Conservation (phyloP, 148 eudicot genomes). For the Spergularia bocconei region DNA sequence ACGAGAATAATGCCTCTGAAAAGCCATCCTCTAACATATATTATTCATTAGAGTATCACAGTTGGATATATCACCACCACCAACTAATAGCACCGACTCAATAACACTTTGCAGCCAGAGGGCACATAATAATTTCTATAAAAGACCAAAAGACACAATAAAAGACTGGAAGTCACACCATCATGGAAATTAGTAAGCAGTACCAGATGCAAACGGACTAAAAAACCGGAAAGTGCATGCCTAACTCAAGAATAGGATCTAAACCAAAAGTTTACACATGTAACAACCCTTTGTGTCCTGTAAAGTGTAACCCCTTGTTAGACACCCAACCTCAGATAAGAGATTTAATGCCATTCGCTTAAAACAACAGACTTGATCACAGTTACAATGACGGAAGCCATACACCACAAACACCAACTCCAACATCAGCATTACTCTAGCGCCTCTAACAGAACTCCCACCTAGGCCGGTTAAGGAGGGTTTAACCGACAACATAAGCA, state of each 20-base stretch:
- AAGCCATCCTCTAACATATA: neutral
- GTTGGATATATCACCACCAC: neutral
- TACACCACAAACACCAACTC: neutral
- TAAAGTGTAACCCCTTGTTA: neutral
- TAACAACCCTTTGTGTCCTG: neutral
- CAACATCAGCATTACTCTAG: neutral
- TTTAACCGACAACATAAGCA: too few species aligned
- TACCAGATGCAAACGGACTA: too few species aligned
- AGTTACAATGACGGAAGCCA: neutral
- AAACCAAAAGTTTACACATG: neutral
- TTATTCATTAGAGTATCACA: neutral
- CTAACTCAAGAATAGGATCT: neutral
- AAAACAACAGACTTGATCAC: neutral
- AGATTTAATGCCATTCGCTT: neutral
- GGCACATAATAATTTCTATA: too few species aligned
- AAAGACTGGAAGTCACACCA: neutral
- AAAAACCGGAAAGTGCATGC: neutral
- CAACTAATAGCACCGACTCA: too few species aligned
- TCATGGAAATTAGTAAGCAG: neutral
- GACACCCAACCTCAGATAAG: neutral
- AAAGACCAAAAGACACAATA: neutral
- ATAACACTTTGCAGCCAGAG: too few species aligned
- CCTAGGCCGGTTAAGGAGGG: neutral
- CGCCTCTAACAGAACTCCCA: too few species aligned
- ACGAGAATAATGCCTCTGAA: neutral